Conservation (phyloP, 2,329 filamentous ascomycete species). For the Arthrobotrys iridis region DNA sequence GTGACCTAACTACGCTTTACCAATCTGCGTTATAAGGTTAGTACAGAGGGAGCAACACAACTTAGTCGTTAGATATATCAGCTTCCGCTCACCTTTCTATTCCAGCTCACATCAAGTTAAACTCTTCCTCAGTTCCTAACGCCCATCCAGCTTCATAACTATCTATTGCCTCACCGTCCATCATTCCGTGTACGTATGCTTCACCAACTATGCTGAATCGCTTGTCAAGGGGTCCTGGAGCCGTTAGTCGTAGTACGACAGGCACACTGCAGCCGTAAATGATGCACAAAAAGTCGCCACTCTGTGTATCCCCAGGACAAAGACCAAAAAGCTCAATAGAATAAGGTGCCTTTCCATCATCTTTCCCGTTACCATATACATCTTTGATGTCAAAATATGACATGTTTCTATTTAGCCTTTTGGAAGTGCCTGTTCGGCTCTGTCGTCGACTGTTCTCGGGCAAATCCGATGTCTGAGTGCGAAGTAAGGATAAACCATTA, state of each 20-base stretch:
- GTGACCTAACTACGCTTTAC: too few species aligned
- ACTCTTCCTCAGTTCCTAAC: not conserved
- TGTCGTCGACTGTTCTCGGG: not conserved
- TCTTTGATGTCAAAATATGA: not conserved
- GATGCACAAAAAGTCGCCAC: slow-evolving; percentile 56
- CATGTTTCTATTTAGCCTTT: too few species aligned
- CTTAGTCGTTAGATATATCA: too few species aligned
- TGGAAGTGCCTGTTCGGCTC: too few species aligned
- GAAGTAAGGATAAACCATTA: too few species aligned
- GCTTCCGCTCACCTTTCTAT: too few species aligned
- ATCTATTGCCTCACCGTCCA: slow-evolving; percentile 57
- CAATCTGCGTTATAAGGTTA: too few species aligned
- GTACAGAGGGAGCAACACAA: too few species aligned
- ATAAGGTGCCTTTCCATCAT: not conserved
- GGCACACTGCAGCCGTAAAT: slow-evolving; percentile 58
- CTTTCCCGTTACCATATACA: not conserved
- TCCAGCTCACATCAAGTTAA: not conserved
- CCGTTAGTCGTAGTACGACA: slow-evolving; percentile 49
- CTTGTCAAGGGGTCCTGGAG: not conserved
- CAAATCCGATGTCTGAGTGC: not conserved
- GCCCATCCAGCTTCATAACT: not conserved
- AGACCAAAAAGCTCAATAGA: not conserved
- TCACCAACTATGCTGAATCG: slow-evolving; percentile 54
- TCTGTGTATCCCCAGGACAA: not conserved
- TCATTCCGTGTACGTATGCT: slow-evolving; percentile 57